Evolutionary conservation across 2,329 filamentous ascomycete species (phyloP).

Genomic region (Aureobasidium subglaciale): DNA sequence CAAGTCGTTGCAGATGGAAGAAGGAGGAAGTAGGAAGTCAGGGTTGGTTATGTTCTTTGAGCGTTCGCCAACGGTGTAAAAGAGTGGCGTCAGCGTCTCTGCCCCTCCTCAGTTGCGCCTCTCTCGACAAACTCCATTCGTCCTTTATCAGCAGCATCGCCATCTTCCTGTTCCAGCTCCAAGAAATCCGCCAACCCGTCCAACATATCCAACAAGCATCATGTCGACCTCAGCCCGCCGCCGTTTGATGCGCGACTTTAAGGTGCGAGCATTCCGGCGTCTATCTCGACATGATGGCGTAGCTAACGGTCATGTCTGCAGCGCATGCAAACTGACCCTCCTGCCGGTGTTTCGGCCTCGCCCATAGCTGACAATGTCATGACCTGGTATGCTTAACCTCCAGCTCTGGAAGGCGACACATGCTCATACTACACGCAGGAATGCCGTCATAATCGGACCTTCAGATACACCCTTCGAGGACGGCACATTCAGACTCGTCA

Average conservation of each 20-base stretch:
- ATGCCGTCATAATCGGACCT: conserved; percentile 95
- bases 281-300: conserved; percentile 3
- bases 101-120: background rate
- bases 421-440: conserved; percentile 52
- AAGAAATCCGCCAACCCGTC: background rate
- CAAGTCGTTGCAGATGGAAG: background rate
- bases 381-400: conserved; percentile 64
- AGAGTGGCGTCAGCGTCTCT: conserved; percentile 12
- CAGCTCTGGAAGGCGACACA: background rate
- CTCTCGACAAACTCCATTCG: background rate
- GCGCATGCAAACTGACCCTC: conserved; percentile 99
- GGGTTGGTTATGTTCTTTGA: background rate
- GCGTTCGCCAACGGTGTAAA: conserved; percentile 8
- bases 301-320: conserved; percentile 32
- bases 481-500: conserved; percentile 92
- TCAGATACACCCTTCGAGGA: conserved; percentile 97
- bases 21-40: background rate
- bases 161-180: background rate
- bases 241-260: conserved; percentile 98
- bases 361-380: conserved; percentile 95
- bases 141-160: background rate
- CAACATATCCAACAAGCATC: conserved; percentile 20
- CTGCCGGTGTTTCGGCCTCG: conserved; percentile 91
- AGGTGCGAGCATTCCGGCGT: conserved; percentile 51
- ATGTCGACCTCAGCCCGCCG: conserved; percentile 94